These are phyloP conservation scores for Byssochlamys sp. DNA, from an alignment of 2,329 filamentous ascomycete genomes.

Conservation along the genomic window DNA sequence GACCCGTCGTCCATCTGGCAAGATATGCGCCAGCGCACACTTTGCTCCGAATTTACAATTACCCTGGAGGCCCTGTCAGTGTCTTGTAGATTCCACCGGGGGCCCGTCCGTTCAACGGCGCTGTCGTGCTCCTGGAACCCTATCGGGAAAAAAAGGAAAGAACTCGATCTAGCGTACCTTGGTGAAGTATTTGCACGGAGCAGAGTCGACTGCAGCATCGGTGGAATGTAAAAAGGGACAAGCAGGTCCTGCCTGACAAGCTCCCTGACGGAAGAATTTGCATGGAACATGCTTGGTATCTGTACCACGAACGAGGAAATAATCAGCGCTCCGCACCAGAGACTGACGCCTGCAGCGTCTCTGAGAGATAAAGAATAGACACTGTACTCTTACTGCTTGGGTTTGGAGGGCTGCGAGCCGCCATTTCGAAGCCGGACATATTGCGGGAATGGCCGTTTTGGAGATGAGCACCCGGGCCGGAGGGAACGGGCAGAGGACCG, in stretches of 20 bases:
- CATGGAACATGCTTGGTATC: constrained; percentile 95
- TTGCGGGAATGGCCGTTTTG: constrained; percentile 36
- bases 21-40: constrained; percentile 90
- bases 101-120: neutral
- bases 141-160: neutral
- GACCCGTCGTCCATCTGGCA: constrained; percentile 84
- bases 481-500: constrained; percentile 29
- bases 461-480: constrained; percentile 18
- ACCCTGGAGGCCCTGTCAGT: constrained; percentile 49
- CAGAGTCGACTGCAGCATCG: constrained; percentile 70
- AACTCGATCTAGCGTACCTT: constrained; percentile 54
- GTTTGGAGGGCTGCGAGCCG: constrained; percentile 38
- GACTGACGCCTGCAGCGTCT: neutral
- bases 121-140: neutral
- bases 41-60: constrained; percentile 99
- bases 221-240: constrained; percentile 95
- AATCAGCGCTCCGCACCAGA: neutral
- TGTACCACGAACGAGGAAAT: constrained; percentile 27
- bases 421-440: constrained; percentile 35
- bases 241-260: constrained; percentile 88
- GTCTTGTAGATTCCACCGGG: constrained; percentile 3
- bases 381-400: constrained; percentile 32
- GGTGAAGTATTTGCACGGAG: constrained; percentile 94
- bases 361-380: constrained; percentile 5
- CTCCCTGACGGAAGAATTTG: constrained; percentile 97